phyloP scores from a whole-genome alignment of 2,329 filamentous ascomycete genomes.

The Penicillium sp. region DNA sequence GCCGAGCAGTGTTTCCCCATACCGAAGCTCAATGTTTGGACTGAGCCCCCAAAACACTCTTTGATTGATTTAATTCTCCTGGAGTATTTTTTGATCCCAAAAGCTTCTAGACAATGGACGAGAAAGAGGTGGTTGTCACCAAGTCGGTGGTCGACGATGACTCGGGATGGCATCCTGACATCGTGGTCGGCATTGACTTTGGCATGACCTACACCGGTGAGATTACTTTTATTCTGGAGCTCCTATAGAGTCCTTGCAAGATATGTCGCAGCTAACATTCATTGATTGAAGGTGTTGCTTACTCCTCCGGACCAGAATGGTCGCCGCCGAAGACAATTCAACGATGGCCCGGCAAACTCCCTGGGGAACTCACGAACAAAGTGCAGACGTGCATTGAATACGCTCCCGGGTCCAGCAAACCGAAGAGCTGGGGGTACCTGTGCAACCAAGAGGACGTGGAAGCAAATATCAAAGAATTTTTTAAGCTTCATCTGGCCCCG shows the following conservation, averaged over 20 bases:
- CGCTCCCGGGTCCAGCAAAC: conserved; percentile 6
- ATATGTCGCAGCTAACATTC: conserved; percentile 2
- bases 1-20: too few relatives aligned
- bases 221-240: neutral
- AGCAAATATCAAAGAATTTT: conserved; percentile 33
- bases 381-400: conserved; percentile 35
- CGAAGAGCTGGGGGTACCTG: conserved; percentile 37
- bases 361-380: conserved; percentile 35
- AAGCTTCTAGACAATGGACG: conserved; percentile 11
- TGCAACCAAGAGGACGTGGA: conserved; percentile 33
- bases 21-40: too few relatives aligned
- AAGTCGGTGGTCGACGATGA: conserved; percentile 2
- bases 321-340: conserved; percentile 34
- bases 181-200: conserved; percentile 30
- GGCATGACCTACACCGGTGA: conserved; percentile 32
- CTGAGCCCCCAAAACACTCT: too few relatives aligned
- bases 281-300: conserved; percentile 33
- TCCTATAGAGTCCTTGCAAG: neutral
- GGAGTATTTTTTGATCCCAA: neutral
- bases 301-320: conserved; percentile 38
- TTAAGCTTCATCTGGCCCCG: conserved; percentile 39
- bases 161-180: conserved; percentile 26
- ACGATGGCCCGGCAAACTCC: conserved; percentile 34
- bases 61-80: neutral
- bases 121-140: conserved; percentile 16